Evolutionary conservation across 305 asterid genomes (phyloP), one percentile per base, ranked within the genome.

Genomic region (Fraxinus xanthoxyloides): DNA sequence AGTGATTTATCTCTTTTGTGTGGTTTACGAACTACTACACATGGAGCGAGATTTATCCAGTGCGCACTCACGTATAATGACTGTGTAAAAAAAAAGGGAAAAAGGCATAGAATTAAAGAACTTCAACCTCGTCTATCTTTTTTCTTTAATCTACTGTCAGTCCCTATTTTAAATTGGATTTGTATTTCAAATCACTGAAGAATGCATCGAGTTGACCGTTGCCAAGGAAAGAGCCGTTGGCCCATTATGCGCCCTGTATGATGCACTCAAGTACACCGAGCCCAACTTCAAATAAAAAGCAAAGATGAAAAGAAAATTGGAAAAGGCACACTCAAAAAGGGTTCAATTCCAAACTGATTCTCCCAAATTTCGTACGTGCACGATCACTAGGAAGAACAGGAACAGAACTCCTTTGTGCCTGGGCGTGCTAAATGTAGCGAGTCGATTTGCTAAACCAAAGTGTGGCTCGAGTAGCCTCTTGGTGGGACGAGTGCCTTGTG

Each of bases 151-250:
- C 35, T 24, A 65, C 36, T 26, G 35, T 12, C 35, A 65, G 6
- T 10, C 19, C 19, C 17, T 65, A n/a, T 67, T 67, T 26, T 26
- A 26, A 67, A 26, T 67, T 24, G 19, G 72, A 61, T 21, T 56
- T 59, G 72, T 24, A 26, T 77, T 40, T 76, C 80, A 76, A 30
- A 54, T 28, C 28, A 46, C 8, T 65, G 5, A 32, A 82, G 59
- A 32, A 79, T 35, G 81, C 81, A 82, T 80, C 82, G 76, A 69
- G 77, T 40, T 40, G 87, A 80, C 85, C 85, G 85, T 87, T 85
- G 70, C 65, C 72, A 13, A 2, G 10, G 77, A 28, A 34, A 84
- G 82, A 87, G 85, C 88, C 85, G 87, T 81, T 87, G 82, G 82
- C 82, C 90, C 82, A 82, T 51, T 59, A 21, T 59, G 31, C 72